Conservation (phyloP, 352 stramenopile genomes). For the Pythium rhizo-oryzae region DNA sequence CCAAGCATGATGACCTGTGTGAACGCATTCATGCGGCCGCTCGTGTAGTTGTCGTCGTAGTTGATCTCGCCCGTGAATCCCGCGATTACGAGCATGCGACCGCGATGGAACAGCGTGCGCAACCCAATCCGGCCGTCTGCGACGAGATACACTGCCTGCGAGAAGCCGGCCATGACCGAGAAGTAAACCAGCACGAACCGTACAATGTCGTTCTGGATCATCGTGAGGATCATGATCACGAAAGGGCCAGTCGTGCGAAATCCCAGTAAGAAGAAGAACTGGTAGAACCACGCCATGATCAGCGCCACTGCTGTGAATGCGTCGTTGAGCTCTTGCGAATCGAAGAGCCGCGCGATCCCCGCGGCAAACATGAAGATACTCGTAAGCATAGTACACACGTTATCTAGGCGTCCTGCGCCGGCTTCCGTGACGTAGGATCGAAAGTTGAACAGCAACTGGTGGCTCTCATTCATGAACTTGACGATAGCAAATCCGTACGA, state of each 20-base stretch:
- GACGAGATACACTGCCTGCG: conserved; percentile 58
- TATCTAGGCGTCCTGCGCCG: conserved; percentile 52
- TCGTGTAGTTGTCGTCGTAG: conserved; percentile 61
- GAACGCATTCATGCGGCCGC: conserved; percentile 45
- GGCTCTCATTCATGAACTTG: conserved; percentile 58
- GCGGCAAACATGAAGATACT: conserved; percentile 42
- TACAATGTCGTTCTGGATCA: conserved; percentile 65
- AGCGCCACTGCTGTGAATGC: conserved; percentile 45
- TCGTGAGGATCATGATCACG: conserved; percentile 69
- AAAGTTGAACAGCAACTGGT: conserved; percentile 51
- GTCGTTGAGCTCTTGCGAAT: conserved; percentile 40
- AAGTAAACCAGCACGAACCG: conserved; percentile 63
- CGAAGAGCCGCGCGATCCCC: conserved; percentile 24
- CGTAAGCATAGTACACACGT: conserved; percentile 51
- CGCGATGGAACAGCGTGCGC: conserved; percentile 37
- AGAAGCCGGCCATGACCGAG: conserved; percentile 57
- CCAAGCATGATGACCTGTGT: conserved; percentile 55
- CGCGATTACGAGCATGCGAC: conserved; percentile 57
- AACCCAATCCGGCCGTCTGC: conserved; percentile 44
- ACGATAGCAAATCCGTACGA: conserved; percentile 36
- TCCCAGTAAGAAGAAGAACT: conserved; percentile 70
- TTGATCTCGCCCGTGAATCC: conserved; percentile 64
- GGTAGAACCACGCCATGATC: conserved; percentile 64
- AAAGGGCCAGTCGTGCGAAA: conserved; percentile 66
- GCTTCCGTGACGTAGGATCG: conserved; percentile 44